Conservation (phyloP, 1,284 basidiomycete genomes). For the Sporisorium graminicola region DNA sequence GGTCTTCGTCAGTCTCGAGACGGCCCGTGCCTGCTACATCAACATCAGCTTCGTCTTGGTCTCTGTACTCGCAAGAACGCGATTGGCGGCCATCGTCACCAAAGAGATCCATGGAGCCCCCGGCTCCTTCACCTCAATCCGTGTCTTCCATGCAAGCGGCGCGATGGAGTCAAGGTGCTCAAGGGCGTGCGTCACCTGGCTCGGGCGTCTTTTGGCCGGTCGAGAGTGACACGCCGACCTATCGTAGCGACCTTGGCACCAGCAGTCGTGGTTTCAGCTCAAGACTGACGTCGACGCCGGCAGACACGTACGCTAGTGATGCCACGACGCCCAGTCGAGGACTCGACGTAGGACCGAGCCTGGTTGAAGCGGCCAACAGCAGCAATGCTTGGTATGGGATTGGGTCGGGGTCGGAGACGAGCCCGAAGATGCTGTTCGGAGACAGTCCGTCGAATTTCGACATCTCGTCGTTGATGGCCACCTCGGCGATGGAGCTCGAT, state of each 20-base stretch:
- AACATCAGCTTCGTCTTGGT: slow-evolving; percentile 12
- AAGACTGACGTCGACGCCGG: slow-evolving; percentile 11
- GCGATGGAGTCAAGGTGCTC: slow-evolving; percentile 12
- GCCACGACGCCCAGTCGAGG: slow-evolving; percentile 41
- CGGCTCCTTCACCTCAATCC: slow-evolving; percentile 5
- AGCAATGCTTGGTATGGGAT: slow-evolving; percentile 26
- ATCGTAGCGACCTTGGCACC: slow-evolving; percentile 1
- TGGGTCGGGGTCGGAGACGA: slow-evolving; percentile 22
- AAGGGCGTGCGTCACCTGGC: slow-evolving; percentile 5
- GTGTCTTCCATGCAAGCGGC: slow-evolving; percentile 1
- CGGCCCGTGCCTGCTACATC: slow-evolving; percentile 1
- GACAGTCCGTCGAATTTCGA: slow-evolving; percentile 52
- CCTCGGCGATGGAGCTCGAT: slow-evolving; percentile 53
- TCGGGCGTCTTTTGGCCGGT: slow-evolving; percentile 15
- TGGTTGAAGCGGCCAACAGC: slow-evolving; percentile 10
- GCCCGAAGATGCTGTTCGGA: slow-evolving; percentile 35
- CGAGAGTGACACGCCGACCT: slow-evolving; percentile 6
- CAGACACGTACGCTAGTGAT: slow-evolving; percentile 21
- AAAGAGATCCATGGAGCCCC: background rate
- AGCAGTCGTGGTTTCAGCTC: slow-evolving; percentile 4
- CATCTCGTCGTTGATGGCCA: slow-evolving; percentile 48
- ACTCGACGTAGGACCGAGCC: slow-evolving; percentile 16
- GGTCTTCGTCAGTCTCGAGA: background rate
- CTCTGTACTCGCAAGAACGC: slow-evolving; percentile 36
- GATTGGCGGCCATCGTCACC: slow-evolving; percentile 25